A percentile compares a stretch with the other conserved stretches of the same genome.
phyloP scores from a whole-genome alignment of 2,329 filamentous ascomycete species.

The Xenosphaeropsis pyriputrescens region DNA sequence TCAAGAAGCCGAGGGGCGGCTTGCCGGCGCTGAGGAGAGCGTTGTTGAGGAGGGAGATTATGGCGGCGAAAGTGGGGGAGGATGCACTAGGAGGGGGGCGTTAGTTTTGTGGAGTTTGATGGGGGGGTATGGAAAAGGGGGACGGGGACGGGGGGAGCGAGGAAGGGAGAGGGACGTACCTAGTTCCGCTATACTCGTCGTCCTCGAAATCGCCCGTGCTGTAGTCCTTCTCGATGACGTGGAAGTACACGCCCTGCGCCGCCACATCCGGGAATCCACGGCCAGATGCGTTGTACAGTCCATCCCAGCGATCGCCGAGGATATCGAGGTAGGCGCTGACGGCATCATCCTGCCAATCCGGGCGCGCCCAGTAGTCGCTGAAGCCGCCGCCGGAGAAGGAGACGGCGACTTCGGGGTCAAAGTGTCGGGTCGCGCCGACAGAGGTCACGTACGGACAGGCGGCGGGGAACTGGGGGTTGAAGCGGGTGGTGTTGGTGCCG shows the following conservation, averaged over 20 bases:
- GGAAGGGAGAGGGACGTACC: slow-evolving; percentile 3
- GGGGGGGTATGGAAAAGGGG: too few relatives aligned
- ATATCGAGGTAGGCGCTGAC: slow-evolving; percentile 27
- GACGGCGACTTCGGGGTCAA: slow-evolving; percentile 29
- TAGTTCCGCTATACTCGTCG: slow-evolving; percentile 8
- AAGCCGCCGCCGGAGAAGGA: slow-evolving; percentile 32
- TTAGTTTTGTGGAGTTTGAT: slow-evolving; percentile 1
- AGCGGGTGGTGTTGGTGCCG: slow-evolving; percentile 34
- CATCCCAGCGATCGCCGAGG: slow-evolving; percentile 25
- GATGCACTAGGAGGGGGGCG: slow-evolving; percentile 26
- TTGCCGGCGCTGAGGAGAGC: slow-evolving; percentile 34
- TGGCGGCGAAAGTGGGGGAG: slow-evolving; percentile 39
- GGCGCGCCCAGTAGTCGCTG: slow-evolving; percentile 31
- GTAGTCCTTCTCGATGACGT: slow-evolving; percentile 3
- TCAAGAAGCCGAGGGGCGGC: slow-evolving; percentile 34
- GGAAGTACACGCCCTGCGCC: slow-evolving; percentile 41
- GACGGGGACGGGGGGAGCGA: not conserved
- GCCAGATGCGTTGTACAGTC: slow-evolving; percentile 30
- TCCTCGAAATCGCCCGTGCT: slow-evolving; percentile 1
- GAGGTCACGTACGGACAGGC: slow-evolving; percentile 55
- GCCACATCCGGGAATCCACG: slow-evolving; percentile 39
- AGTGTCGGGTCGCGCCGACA: slow-evolving; percentile 43
- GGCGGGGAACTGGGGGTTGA: slow-evolving; percentile 48
- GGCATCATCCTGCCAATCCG: slow-evolving; percentile 28
- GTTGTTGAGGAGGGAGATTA: slow-evolving; percentile 49